Evolutionary conservation across 2,329 filamentous ascomycete genomes (phyloP), one percentile per base, ranked within the genome.

Genomic region (Tricladium varicosporioides): DNA sequence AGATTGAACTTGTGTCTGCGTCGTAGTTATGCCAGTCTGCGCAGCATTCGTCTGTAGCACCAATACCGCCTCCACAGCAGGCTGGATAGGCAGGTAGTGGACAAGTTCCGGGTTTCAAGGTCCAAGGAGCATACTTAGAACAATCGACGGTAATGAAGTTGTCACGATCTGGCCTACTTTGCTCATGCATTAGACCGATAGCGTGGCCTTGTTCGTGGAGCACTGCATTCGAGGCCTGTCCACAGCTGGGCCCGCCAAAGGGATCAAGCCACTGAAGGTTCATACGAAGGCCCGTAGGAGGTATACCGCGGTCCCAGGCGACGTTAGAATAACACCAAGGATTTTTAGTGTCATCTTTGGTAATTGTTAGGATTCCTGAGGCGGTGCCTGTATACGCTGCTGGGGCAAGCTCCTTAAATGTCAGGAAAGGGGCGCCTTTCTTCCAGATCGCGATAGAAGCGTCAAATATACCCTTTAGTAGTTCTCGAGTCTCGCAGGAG

Each of bases 401-500:
- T 22, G 48, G 48, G 42, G 48, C 48, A 9, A 51, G 27, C 31
- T 51, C 32, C 27, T 51, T 51, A 18, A 51, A 51, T 11, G 18
- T 36, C 5, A 51, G 33, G 14, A 51, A 51, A 15, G 48, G 48
- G 8, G 19, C 48, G 2, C 48, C 48, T 42, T 51, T 51, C 31
- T 43, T 51, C 48, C 48, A 51, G 18, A 42, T 36, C 31, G 40
- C 42, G 9, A 51, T 51, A 8, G 48, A 32, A 15, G 48, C 40
- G 7, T 51, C 48, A 36, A 51, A 51, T 18, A 51, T 51, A 18
- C 32, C 33, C 13, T 22, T 22, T 5, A 51, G 31, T 15, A 42
- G 11, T 13, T 51, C 48, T 51, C 48, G 40, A 7, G 48, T 51
- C n/a, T 51, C 48, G 48, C 48, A 51, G 14, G 48, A 51, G 27